Percentiles rank a stretch among this genome's conserved stretches.
Conservation (phyloP, 2,329 filamentous ascomycete species). For the Aspergillus chevalieri region DNA sequence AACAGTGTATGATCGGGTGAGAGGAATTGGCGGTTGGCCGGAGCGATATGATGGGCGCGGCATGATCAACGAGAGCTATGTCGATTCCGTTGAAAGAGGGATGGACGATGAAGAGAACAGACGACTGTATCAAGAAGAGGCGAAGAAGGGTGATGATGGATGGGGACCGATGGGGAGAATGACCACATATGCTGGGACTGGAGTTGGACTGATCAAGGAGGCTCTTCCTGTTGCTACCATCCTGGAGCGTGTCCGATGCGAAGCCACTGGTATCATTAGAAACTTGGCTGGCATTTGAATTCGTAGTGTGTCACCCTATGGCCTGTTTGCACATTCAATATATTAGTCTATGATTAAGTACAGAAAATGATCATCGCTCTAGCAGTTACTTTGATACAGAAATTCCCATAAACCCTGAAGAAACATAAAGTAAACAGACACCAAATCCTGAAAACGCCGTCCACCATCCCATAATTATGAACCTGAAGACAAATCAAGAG, state of each 20-base stretch:
- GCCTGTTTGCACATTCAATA: background rate
- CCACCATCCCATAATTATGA: background rate
- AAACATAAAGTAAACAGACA: background rate
- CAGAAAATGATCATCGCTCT: no score
- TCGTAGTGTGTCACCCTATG: no score
- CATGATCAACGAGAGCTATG: constrained; percentile 51
- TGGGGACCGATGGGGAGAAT: constrained; percentile 51
- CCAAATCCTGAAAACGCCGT: background rate
- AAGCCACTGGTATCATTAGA: constrained; percentile 22
- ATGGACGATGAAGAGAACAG: constrained; percentile 36
- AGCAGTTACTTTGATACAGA: background rate
- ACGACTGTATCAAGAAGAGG: constrained; percentile 42
- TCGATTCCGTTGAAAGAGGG: constrained; percentile 35
- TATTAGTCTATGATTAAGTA: background rate
- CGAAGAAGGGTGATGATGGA: constrained; percentile 46
- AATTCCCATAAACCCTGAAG: background rate
- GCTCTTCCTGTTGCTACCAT: constrained; percentile 49
- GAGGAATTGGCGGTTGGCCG: constrained; percentile 56
- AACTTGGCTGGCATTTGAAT: background rate
- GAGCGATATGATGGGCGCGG: constrained; percentile 52
- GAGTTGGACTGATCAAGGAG: constrained; percentile 52
- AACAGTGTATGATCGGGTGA: constrained; percentile 48
- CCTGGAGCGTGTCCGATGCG: constrained; percentile 42
- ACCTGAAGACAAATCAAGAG: background rate
- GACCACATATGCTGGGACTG: constrained; percentile 59